Conservation (phyloP, 2,329 filamentous ascomycete species). For the Scortechinia acanthostroma region DNA sequence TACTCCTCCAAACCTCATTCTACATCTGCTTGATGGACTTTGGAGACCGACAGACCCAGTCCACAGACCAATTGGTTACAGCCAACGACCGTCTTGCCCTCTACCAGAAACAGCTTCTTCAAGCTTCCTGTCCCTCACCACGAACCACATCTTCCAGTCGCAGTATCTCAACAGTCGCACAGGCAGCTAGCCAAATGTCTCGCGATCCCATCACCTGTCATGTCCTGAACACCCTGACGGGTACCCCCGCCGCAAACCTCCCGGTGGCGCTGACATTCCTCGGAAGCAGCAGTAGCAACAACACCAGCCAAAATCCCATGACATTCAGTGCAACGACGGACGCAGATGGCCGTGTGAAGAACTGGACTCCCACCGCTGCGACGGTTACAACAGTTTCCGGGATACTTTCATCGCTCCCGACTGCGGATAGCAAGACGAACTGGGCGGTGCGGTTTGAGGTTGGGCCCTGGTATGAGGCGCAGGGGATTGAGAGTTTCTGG, state of each 20-base stretch:
- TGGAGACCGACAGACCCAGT: too few species aligned
- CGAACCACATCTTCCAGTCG: neutral
- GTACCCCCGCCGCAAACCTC: neutral
- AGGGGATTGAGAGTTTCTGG: constrained; percentile 38
- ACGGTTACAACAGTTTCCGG: constrained; percentile 10
- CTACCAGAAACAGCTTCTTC: neutral
- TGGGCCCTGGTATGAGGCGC: constrained; percentile 32
- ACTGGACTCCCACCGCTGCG: constrained; percentile 21
- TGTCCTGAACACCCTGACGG: constrained; percentile 1
- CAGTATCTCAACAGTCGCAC: neutral
- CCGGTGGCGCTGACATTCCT: neutral
- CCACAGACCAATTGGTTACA: too few species aligned
- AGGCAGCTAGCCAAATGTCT: neutral
- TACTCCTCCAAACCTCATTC: neutral
- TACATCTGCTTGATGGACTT: neutral
- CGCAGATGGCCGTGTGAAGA: constrained; percentile 32
- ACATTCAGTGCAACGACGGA: constrained; percentile 29
- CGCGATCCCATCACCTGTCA: constrained; percentile 2
- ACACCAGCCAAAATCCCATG: constrained; percentile 4
- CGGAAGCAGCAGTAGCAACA: neutral
- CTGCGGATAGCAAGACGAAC: constrained; percentile 25
- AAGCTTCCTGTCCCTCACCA: neutral
- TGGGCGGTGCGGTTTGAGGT: constrained; percentile 35
- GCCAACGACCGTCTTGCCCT: neutral
- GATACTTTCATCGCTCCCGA: constrained; percentile 20